Evolutionary conservation across 2,329 filamentous ascomycete species (phyloP).

Genomic region (Aspergillus uvarum): DNA sequence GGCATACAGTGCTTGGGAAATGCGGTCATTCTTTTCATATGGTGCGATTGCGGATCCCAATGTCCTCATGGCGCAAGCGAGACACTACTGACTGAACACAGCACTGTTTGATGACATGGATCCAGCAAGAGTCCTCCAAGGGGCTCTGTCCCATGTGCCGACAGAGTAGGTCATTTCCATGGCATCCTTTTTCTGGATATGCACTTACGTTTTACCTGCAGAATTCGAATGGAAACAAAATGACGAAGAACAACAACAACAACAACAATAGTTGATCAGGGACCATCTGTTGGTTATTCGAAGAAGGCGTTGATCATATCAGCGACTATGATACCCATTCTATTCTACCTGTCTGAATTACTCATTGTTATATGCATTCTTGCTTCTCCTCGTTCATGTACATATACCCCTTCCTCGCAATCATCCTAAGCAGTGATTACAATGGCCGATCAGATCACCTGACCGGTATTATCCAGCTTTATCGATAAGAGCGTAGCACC

Average conservation of each 20-base stretch:
- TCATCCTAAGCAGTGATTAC: not conserved
- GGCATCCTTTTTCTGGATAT: not conserved
- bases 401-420: not conserved
- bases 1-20: conserved; percentile 76
- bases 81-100: conserved; percentile 37
- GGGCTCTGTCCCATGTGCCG: conserved; percentile 98
- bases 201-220: conserved; percentile 28
- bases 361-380: not conserved
- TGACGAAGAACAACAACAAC: conserved; percentile 28
- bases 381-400: not conserved
- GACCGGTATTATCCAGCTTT: not conserved
- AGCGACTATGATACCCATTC: conserved; percentile 22
- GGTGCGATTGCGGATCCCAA: conserved; percentile 52
- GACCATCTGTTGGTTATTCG: not conserved
- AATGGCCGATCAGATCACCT: conserved; percentile 1
- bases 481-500: conserved; percentile 33
- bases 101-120: conserved; percentile 89
- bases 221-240: conserved; percentile 56
- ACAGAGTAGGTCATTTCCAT: conserved; percentile 63
- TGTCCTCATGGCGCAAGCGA: conserved; percentile 7
- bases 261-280: not conserved
- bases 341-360: conserved; percentile 5
- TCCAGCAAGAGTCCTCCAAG: conserved; percentile 88
- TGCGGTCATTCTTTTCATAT: conserved; percentile 98
- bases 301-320: conserved; percentile 11